Evolutionary conservation across 2,329 filamentous ascomycete species (phyloP).

Genomic region (Dendrostoma leiphaemia): DNA sequence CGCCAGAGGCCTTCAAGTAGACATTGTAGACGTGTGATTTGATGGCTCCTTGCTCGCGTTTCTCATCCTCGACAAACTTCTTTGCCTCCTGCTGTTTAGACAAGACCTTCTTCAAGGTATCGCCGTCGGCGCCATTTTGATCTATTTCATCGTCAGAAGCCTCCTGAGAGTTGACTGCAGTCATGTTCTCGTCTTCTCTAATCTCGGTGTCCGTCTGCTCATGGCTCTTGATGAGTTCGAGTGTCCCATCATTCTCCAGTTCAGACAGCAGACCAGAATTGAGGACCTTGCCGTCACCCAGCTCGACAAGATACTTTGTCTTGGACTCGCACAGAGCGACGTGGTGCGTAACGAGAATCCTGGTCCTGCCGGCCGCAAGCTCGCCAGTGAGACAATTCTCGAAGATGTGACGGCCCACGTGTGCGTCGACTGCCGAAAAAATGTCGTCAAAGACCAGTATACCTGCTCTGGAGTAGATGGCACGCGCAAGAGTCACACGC

Average conservation of each 20-base stretch:
- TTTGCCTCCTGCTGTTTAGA: slow-evolving; percentile 50
- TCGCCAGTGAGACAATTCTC: slow-evolving; percentile 73
- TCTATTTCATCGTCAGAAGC: slow-evolving; percentile 42
- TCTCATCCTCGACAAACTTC: slow-evolving; percentile 76
- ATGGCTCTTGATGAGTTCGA: slow-evolving; percentile 57
- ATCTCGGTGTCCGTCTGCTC: slow-evolving; percentile 46
- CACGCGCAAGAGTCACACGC: slow-evolving; percentile 76
- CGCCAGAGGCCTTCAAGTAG: slow-evolving; percentile 67
- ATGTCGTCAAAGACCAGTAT: slow-evolving; percentile 80
- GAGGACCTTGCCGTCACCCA: slow-evolving; percentile 66
- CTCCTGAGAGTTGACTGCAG: slow-evolving; percentile 55
- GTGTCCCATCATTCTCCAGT: slow-evolving; percentile 54
- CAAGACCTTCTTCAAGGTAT: slow-evolving; percentile 46
- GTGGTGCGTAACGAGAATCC: slow-evolving; percentile 80
- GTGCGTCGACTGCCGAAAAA: slow-evolving; percentile 78
- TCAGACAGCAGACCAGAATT: slow-evolving; percentile 65
- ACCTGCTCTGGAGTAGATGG: slow-evolving; percentile 75
- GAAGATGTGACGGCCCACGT: slow-evolving; percentile 77
- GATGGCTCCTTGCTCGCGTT: slow-evolving; percentile 68
- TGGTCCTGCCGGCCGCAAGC: slow-evolving; percentile 66
- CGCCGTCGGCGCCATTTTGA: slow-evolving; percentile 34
- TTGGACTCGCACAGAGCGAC: slow-evolving; percentile 68
- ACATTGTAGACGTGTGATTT: slow-evolving; percentile 64
- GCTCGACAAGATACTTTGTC: slow-evolving; percentile 71
- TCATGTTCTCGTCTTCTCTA: slow-evolving; percentile 48